phyloP scores from a whole-genome alignment of 305 asterid genomes.

The Rubia tinctorum region DNA sequence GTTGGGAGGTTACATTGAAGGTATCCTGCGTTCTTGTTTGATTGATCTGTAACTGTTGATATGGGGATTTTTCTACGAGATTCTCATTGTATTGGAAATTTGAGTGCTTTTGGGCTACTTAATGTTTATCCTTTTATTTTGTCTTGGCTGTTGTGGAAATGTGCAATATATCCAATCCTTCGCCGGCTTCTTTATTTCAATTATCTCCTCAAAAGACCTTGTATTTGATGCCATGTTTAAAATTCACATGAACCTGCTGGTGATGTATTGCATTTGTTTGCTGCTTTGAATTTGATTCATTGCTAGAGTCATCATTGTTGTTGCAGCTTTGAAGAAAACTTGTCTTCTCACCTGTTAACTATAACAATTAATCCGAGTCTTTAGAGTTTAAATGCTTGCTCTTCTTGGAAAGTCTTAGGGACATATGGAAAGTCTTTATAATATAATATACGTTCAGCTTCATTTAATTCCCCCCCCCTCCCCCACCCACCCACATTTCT shows the following conservation, averaged over 20 bases:
- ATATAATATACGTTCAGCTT: not conserved
- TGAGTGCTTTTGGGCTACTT: not conserved
- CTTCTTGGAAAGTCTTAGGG: not conserved
- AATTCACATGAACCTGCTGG: not conserved
- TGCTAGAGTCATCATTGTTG: not conserved
- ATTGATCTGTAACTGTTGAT: not conserved
- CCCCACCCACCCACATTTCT: not conserved
- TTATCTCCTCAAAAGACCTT: not conserved
- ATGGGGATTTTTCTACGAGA: not conserved
- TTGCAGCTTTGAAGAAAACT: not conserved
- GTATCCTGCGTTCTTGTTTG: constrained; percentile 36
- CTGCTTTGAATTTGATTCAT: not conserved
- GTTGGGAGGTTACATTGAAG: constrained; percentile 93
- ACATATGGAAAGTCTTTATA: not conserved
- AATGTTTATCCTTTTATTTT: constrained; percentile 4
- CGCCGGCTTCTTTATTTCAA: not conserved
- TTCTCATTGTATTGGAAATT: not conserved
- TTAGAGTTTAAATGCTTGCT: not conserved
- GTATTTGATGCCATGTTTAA: not conserved
- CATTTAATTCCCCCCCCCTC: too few species aligned
- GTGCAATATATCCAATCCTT: constrained; percentile 1
- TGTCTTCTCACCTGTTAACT: not conserved
- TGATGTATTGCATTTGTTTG: not conserved
- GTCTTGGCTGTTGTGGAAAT: not conserved
- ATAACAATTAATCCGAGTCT: not conserved